These are phyloP conservation scores for Phylloporus sp. DNA, from an alignment of 768 basidiomycete species.

Conservation along the genomic window DNA sequence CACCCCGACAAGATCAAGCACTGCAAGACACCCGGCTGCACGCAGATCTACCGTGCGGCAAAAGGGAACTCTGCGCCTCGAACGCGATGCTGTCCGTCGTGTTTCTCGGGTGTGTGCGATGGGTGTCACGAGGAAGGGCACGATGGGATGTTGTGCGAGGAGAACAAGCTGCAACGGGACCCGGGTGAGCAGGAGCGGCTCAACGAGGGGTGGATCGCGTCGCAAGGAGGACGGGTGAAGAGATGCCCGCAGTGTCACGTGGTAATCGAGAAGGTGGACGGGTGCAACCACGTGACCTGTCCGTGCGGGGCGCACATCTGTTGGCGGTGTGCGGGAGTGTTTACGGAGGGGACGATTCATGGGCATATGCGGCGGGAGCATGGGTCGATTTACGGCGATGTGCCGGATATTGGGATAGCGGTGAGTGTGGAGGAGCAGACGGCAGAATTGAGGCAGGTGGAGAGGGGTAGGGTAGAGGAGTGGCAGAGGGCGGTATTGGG, in stretches of 20 bases:
- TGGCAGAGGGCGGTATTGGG: no score
- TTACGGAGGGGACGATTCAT: slow-evolving; percentile 31
- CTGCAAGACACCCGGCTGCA: slow-evolving; percentile 77
- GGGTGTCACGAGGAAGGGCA: slow-evolving; percentile 57
- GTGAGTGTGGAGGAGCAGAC: slow-evolving; percentile 22
- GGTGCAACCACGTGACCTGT: slow-evolving; percentile 80
- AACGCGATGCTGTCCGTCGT: slow-evolving; percentile 59
- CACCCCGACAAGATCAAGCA: slow-evolving; percentile 58
- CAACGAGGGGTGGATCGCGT: slow-evolving; percentile 51
- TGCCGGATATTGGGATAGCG: slow-evolving; percentile 8
- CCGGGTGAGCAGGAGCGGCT: slow-evolving; percentile 48
- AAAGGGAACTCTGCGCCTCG: slow-evolving; percentile 33
- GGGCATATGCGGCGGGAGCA: slow-evolving; percentile 35
- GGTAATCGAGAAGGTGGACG: slow-evolving; percentile 62
- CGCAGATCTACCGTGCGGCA: slow-evolving; percentile 60
- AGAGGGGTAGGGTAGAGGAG: no score
- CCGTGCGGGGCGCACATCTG: slow-evolving; percentile 71
- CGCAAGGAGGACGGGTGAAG: slow-evolving; percentile 55
- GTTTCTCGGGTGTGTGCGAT: slow-evolving; percentile 60
- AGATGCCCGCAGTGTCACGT: slow-evolving; percentile 66
- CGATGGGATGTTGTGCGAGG: slow-evolving; percentile 55
- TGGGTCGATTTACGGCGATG: slow-evolving; percentile 26
- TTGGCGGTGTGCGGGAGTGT: slow-evolving; percentile 54
- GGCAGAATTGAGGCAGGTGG: no score
- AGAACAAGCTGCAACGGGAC: slow-evolving; percentile 32